Evolutionary conservation across 1,139 yeast species (phyloP).

Genomic region (Suhomyces terraborum): DNA sequence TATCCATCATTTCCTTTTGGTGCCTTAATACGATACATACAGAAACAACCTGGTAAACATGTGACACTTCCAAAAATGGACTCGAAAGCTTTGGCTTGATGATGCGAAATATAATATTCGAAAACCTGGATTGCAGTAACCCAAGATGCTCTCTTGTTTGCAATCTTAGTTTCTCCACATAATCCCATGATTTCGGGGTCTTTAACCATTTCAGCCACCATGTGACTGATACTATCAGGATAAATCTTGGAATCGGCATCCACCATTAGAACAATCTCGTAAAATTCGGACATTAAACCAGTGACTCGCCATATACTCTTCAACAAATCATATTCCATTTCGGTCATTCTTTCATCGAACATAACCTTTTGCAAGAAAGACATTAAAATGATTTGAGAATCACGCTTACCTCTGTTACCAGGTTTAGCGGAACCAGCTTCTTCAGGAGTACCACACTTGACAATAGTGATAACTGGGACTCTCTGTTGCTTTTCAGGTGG

Average conservation of each 20-base stretch:
- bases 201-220: conserved; percentile 90
- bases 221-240: conserved; percentile 89
- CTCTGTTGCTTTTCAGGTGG: conserved; percentile 84
- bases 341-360: conserved; percentile 97
- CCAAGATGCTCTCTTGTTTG: conserved; percentile 85
- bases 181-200: conserved; percentile 92
- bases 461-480: conserved; percentile 79
- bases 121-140: conserved; percentile 95
- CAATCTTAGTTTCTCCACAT: conserved; percentile 96
- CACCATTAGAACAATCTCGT: conserved; percentile 88
- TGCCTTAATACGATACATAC: conserved; percentile 91
- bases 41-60: conserved; percentile 97
- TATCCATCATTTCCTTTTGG: conserved; percentile 89
- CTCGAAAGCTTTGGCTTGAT: conserved; percentile 94
- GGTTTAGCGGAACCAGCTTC: conserved; percentile 84
- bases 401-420: conserved; percentile 98
- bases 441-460: conserved; percentile 90
- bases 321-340: conserved; percentile 81
- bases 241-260: conserved; percentile 95
- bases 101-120: conserved; percentile 94
- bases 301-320: conserved; percentile 82
- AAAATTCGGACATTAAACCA: conserved; percentile 84
- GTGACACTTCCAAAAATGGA: conserved; percentile 96
- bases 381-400: conserved; percentile 93
- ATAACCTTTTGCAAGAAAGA: conserved; percentile 86